phyloP scores from a whole-genome alignment of 805 yeast species.

The Metschnikowia amazonensis region DNA sequence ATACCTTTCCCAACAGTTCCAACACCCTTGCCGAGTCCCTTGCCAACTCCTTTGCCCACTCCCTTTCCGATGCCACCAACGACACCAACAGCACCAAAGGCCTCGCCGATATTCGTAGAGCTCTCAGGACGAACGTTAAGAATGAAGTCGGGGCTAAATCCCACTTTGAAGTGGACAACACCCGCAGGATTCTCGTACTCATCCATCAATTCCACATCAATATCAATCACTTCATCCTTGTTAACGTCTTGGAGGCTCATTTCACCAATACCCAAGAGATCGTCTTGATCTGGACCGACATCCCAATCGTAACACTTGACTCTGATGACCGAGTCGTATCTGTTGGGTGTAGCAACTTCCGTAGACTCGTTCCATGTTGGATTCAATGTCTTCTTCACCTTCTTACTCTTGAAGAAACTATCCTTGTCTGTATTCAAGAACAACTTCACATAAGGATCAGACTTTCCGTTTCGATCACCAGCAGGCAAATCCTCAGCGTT shows the following conservation, averaged over 20 bases:
- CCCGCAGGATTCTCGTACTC: constrained; percentile 61
- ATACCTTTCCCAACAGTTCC: constrained; percentile 34
- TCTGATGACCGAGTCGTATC: constrained; percentile 55
- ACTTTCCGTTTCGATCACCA: constrained; percentile 88
- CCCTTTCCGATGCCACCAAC: constrained; percentile 20
- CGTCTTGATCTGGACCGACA: constrained; percentile 83
- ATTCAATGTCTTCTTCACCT: constrained; percentile 77
- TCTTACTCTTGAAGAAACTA: constrained; percentile 67
- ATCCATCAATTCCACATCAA: constrained; percentile 45
- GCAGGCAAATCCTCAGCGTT: constrained; percentile 68
- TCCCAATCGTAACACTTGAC: constrained; percentile 86
- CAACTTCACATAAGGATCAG: constrained; percentile 84
- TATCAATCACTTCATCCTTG: constrained; percentile 36
- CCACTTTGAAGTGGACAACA: constrained; percentile 50
- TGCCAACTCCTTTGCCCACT: constrained; percentile 20
- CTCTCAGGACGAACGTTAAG: constrained; percentile 37
- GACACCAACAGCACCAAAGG: constrained; percentile 39
- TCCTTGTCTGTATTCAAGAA: constrained; percentile 60
- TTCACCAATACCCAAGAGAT: constrained; percentile 63
- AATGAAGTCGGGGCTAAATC: constrained; percentile 71
- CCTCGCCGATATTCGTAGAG: constrained; percentile 39
- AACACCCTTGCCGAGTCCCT: constrained; percentile 29
- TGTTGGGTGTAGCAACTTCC: constrained; percentile 52
- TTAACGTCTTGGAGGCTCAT: constrained; percentile 54
- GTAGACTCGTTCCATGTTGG: constrained; percentile 86